Conservation (phyloP, 2,329 filamentous ascomycete genomes). For the Metarhizium rileyi region DNA sequence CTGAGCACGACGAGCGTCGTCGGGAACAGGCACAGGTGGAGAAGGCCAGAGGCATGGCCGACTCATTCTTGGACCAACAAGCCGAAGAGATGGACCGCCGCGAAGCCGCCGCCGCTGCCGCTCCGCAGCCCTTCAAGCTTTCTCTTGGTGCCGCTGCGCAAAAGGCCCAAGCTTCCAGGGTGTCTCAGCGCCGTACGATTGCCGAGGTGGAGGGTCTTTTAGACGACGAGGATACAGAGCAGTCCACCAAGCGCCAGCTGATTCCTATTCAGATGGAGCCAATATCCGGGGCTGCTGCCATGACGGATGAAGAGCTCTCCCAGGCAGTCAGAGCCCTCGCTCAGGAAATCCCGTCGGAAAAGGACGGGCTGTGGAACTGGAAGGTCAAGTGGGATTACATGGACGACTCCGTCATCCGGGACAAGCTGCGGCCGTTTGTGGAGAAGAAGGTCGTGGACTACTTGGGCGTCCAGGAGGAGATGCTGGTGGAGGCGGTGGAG, state of each 20-base stretch:
- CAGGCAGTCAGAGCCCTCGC: slow-evolving; percentile 75
- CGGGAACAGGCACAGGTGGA: slow-evolving; percentile 63
- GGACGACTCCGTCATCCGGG: slow-evolving; percentile 68
- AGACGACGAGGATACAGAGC: slow-evolving; percentile 85
- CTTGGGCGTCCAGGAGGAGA: slow-evolving; percentile 89
- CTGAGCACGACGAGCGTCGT: slow-evolving; percentile 66
- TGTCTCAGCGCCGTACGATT: slow-evolving; percentile 62
- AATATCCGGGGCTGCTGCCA: slow-evolving; percentile 47
- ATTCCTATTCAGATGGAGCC: slow-evolving; percentile 77
- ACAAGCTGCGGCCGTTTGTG: slow-evolving; percentile 87
- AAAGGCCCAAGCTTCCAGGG: slow-evolving; percentile 49
- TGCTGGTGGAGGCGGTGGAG: slow-evolving; percentile 87
- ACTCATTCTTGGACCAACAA: slow-evolving; percentile 81
- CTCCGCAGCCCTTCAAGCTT: slow-evolving; percentile 79
- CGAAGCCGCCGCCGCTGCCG: slow-evolving; percentile 26
- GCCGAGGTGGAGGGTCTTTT: slow-evolving; percentile 90
- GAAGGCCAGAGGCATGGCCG: slow-evolving; percentile 73
- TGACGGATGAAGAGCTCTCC: slow-evolving; percentile 79
- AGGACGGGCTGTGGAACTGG: slow-evolving; percentile 85
- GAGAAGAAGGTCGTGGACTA: slow-evolving; percentile 98
- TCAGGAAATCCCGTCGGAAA: slow-evolving; percentile 80
- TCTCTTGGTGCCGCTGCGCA: slow-evolving; percentile 85
- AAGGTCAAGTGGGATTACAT: slow-evolving; percentile 86
- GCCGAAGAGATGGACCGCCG: slow-evolving; percentile 61
- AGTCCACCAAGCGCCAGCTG: slow-evolving; percentile 61